Base-by-base conservation (phyloP, 2,329 filamentous ascomycete species). In the Alternaria incomplexa region DNA sequence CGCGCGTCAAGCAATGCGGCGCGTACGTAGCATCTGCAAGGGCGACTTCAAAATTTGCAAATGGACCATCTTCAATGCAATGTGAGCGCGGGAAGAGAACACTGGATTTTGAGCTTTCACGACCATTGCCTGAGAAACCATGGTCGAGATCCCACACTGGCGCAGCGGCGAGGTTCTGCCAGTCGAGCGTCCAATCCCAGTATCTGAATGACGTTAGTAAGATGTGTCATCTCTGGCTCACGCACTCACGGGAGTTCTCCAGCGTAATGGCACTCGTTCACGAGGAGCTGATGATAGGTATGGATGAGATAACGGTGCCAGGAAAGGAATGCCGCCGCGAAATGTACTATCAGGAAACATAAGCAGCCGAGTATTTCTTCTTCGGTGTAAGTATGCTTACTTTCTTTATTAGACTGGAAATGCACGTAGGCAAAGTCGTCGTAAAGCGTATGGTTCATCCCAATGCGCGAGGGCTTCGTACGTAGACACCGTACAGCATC, bases 231-330 rank as follows among this genome's bases (percentile, higher is more conserved):
- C 26, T 28, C 44, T 20, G 32, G 23, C 15, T 6, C 15, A 12
- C 22, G n/a, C 11, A 8, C 32, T 56, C 17, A 66, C 64, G 57
- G 50, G 13, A 66, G 51, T 22, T 13, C 28, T n/a, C 53, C 67
- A 22, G 55, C 55, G 51, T 76, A 78, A 22, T 64, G 70, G 58
- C 77, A 78, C 2, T 56, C 30, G 25, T 56, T 26, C 12, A 62
- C 48, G 6, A 81, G 67, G 0, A 70, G 67, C 4, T 59, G 55
- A 43, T 79, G 71, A 54, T 79, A 81, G 17, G 76, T 47, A 30
- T 78, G 68, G 10, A 77, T 62, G 50, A 79, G 78, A 50, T 76
- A 79, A 11, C 79, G 64, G 58, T 81, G 79, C 79, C 79, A 81
- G 0, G 77, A 67, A 2, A 81, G 70, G 61, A 80, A 81, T 0